Evolutionary conservation across 2,329 filamentous ascomycete genomes (phyloP), one percentile per base, ranked within the genome.

Genomic region (Penicillium corylophilum): DNA sequence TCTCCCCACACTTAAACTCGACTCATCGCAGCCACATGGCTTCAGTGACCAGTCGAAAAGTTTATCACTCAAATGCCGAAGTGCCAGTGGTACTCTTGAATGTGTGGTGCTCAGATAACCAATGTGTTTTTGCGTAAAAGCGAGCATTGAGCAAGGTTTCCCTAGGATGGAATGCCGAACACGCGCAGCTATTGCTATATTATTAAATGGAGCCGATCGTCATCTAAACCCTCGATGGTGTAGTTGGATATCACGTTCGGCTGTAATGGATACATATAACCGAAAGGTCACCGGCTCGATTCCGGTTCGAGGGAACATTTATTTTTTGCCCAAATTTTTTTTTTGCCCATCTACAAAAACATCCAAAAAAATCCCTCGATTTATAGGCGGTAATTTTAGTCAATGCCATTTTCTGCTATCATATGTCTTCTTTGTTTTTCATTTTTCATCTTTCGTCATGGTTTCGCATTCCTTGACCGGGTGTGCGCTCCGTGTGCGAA

Each of bases 1-100:
- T 53, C 44, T 54, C 15, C 54, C 50, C 24, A 20, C 18, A 39
- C 16, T 13, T 18, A 20, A 12, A 26, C 15, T 23, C 18, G 33
- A 36, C n/a, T 36, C n/a, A 15, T 15, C 18, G 18, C 36, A 44
- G 10, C 22, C 28, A 45, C 43, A 35, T 45, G 26, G 18, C 43
- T 23, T 44, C 24, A 15, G 2, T 10, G 43, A 45, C 15, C 9
- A n/a, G 16, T 45, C 28, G 18, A 23, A 31, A 24, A 23, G 18
- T 33, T 9, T 23, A 38, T 33, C 16, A 38, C 16, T 29, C 24
- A 39, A 20, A 1, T 10, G 22, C 16, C 16, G 9, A 13, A 3
- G 15, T 20, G 5, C 12, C 18, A 12, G 10, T 4, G 16, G 8
- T 13, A 12, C 16, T 20, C 16, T 1, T 8, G 5, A 5, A 20